phyloP scores from a whole-genome alignment of 2,329 filamentous ascomycete species.

The Corynespora cassiicola region DNA sequence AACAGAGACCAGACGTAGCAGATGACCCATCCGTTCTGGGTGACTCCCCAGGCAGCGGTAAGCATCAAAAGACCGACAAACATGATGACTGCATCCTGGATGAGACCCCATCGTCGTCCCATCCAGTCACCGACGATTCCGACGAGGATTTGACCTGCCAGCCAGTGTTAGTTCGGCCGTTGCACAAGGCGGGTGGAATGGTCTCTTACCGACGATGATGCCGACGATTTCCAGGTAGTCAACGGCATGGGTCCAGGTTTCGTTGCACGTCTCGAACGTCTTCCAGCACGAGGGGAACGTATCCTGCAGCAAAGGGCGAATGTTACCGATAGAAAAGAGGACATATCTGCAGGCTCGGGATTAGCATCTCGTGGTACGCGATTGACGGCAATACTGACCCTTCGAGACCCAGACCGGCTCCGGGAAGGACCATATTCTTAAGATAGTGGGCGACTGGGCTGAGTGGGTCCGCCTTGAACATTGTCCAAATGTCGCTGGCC shows the following conservation, averaged over 20 bases:
- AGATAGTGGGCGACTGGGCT: slow-evolving; percentile 87
- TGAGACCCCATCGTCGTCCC: slow-evolving; percentile 91
- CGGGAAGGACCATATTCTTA: slow-evolving; percentile 88
- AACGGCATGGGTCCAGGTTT: slow-evolving; percentile 82
- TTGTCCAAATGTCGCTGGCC: slow-evolving; percentile 69
- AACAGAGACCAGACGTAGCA: slow-evolving; percentile 96
- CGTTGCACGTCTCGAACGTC: slow-evolving; percentile 67
- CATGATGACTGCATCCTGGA: slow-evolving; percentile 96
- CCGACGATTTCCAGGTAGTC: slow-evolving; percentile 92
- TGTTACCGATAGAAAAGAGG: slow-evolving; percentile 94
- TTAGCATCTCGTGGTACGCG: neutral
- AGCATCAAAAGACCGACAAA: slow-evolving; percentile 91
- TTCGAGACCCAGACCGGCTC: slow-evolving; percentile 90
- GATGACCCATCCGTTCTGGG: slow-evolving; percentile 92
- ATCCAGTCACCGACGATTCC: slow-evolving; percentile 82
- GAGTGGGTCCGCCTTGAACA: slow-evolving; percentile 87
- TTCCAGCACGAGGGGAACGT: slow-evolving; percentile 84
- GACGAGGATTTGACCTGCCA: slow-evolving; percentile 73
- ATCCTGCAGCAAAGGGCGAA: slow-evolving; percentile 79
- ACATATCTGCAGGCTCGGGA: slow-evolving; percentile 75
- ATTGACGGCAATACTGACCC: slow-evolving; percentile 48
- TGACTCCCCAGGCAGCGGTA: slow-evolving; percentile 86
- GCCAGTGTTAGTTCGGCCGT: slow-evolving; percentile 8
- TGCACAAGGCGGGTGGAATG: neutral
- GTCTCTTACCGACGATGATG: slow-evolving; percentile 78